Conservation (phyloP, 352 stramenopile genomes). For the Pythium myriotylum region DNA sequence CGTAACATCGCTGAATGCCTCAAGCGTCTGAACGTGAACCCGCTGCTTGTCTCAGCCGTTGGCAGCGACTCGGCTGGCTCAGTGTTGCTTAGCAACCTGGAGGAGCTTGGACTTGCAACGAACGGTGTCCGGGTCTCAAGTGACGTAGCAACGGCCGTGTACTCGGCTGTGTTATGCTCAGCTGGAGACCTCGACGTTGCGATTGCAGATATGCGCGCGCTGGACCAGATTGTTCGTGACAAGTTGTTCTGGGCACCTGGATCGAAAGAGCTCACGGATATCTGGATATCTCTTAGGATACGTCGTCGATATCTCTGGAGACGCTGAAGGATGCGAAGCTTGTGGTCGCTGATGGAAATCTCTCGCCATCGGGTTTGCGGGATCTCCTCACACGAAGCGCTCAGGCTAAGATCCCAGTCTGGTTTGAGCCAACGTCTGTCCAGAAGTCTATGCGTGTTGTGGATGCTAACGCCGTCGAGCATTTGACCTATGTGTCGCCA, state of each 20-base stretch:
- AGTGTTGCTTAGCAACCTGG: conserved; percentile 73
- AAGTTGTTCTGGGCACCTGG: background rate
- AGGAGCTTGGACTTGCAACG: conserved; percentile 58
- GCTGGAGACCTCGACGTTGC: conserved; percentile 83
- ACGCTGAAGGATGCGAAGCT: conserved; percentile 52
- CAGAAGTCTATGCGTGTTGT: conserved; percentile 77
- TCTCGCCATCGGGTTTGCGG: conserved; percentile 47
- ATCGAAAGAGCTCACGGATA: background rate
- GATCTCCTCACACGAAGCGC: conserved; percentile 53
- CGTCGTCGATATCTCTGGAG: conserved; percentile 39
- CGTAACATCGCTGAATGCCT: conserved; percentile 92
- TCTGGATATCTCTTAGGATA: conserved; percentile 36
- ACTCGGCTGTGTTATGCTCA: conserved; percentile 78
- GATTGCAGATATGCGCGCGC: conserved; percentile 85
- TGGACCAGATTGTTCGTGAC: conserved; percentile 70
- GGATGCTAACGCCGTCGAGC: conserved; percentile 44
- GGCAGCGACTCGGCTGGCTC: conserved; percentile 74
- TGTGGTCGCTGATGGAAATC: conserved; percentile 80
- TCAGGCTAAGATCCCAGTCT: conserved; percentile 46
- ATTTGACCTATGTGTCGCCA: conserved; percentile 73
- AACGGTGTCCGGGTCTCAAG: conserved; percentile 56
- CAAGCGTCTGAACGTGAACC: conserved; percentile 60
- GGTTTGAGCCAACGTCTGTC: conserved; percentile 88
- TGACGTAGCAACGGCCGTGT: conserved; percentile 75
- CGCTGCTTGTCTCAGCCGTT: conserved; percentile 82